A percentile compares a stretch with the other conserved stretches of the same genome.
These are phyloP conservation scores for Raffaelea ambrosiae DNA, from an alignment of 2,329 filamentous ascomycete species.

Conservation along the genomic window DNA sequence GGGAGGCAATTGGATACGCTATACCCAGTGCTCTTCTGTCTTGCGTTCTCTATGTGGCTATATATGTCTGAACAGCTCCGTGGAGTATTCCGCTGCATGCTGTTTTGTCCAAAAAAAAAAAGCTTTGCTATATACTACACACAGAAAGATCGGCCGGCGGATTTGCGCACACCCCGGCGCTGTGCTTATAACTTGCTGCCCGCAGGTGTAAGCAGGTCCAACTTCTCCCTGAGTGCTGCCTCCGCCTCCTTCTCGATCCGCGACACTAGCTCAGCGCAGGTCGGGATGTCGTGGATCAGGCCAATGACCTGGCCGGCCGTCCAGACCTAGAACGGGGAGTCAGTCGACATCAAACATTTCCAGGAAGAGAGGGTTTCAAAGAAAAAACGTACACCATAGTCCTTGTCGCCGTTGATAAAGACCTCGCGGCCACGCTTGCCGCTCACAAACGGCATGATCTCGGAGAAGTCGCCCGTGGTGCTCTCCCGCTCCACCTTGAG, in stretches of 20 bases:
- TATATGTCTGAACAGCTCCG: too few relatives aligned
- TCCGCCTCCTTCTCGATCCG: conserved; percentile 73
- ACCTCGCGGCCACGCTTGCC: conserved; percentile 87
- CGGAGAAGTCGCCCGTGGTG: conserved; percentile 76
- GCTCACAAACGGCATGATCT: conserved; percentile 79
- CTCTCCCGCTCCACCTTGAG: conserved; percentile 78
- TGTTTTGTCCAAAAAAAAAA: too few relatives aligned
- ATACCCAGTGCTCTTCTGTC: too few relatives aligned
- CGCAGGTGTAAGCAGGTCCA: conserved; percentile 43
- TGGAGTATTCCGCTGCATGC: too few relatives aligned
- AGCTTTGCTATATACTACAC: too few relatives aligned
- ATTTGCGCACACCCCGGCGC: too few relatives aligned
- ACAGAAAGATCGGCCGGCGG: too few relatives aligned
- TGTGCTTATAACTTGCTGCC: conserved; percentile 46
- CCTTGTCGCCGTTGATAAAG: conserved; percentile 82
- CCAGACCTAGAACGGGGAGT: conserved; percentile 61
- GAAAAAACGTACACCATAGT: conserved; percentile 65
- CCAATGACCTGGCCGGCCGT: conserved; percentile 94
- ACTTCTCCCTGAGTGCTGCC: conserved; percentile 52
- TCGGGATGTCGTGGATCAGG: conserved; percentile 74
- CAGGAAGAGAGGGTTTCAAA: not conserved
- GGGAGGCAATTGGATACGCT: too few relatives aligned
- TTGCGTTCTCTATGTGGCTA: too few relatives aligned
- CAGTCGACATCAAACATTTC: conserved; percentile 3
- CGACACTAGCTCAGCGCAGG: conserved; percentile 58